Evolutionary conservation across 2,329 filamentous ascomycete genomes (phyloP).

Genomic region (Aspergillus fumigatiaffinis): DNA sequence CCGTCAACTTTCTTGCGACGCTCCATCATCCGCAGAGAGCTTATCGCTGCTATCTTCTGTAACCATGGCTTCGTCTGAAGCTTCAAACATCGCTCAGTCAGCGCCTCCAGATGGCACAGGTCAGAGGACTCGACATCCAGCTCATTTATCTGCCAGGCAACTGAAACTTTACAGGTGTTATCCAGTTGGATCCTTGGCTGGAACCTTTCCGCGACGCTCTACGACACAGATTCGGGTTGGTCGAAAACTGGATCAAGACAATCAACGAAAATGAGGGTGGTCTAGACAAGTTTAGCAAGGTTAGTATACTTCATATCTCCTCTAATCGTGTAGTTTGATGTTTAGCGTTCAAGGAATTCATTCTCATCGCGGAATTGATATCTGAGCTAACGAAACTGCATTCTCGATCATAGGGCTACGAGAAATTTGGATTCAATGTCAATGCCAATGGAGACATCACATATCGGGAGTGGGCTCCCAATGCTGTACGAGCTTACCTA

Average conservation of each 20-base stretch:
- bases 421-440: slow-evolving; percentile 82
- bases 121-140: slow-evolving; percentile 11
- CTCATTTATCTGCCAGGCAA: neutral
- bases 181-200: slow-evolving; percentile 85
- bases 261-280: slow-evolving; percentile 84
- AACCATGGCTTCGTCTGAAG: slow-evolving; percentile 19
- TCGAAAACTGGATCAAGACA: slow-evolving; percentile 80
- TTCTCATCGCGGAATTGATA: neutral
- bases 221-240: slow-evolving; percentile 70
- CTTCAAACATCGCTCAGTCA: slow-evolving; percentile 1
- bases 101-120: slow-evolving; percentile 26
- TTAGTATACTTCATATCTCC: slow-evolving; percentile 36
- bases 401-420: slow-evolving; percentile 61
- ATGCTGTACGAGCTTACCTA: slow-evolving; percentile 76
- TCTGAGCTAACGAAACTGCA: slow-evolving; percentile 1
- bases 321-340: neutral
- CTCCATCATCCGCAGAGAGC: neutral
- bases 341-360: too few relatives aligned
- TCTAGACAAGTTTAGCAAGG: slow-evolving; percentile 84
- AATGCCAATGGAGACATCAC: slow-evolving; percentile 76
- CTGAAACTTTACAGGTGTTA: slow-evolving; percentile 60
- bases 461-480: slow-evolving; percentile 96
- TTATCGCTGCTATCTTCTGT: neutral
- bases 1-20: neutral
- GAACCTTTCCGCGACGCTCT: slow-evolving; percentile 77